These are phyloP conservation scores for Kentomonas sorsogonicus DNA, from an alignment of 208 protist species.

Conservation along the genomic window DNA sequence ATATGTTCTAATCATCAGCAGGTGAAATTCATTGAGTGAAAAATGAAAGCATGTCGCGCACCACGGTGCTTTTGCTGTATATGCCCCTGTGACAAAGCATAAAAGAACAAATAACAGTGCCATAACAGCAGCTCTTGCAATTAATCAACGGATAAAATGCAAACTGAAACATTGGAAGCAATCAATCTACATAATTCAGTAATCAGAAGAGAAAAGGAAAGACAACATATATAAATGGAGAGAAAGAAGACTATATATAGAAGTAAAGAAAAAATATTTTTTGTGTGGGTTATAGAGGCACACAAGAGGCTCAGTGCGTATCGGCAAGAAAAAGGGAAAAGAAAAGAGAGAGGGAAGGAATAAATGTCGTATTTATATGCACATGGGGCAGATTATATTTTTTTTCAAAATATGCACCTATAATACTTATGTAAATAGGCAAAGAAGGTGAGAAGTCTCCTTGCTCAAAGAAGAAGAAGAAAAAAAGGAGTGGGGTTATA, in stretches of 20 bases:
- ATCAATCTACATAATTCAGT: too few species aligned
- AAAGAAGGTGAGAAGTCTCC: not conserved
- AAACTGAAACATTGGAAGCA: too few species aligned
- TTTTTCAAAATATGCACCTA: not conserved
- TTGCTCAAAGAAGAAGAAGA: not conserved
- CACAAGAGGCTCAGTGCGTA: not conserved
- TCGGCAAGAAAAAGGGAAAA: not conserved
- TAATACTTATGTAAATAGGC: not conserved
- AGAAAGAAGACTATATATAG: not conserved
- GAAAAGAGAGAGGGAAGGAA: not conserved
- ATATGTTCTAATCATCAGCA: too few species aligned
- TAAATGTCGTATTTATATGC: not conserved
- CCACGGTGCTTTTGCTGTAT: too few species aligned
- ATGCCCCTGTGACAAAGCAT: too few species aligned
- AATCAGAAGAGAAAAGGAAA: not conserved
- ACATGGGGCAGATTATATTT: not conserved
- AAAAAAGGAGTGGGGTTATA: not conserved
- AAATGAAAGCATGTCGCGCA: too few species aligned
- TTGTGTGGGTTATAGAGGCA: not conserved
- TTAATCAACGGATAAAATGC: too few species aligned
- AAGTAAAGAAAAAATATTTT: not conserved
- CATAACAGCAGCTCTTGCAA: too few species aligned
- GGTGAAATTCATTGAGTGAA: too few species aligned
- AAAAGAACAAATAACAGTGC: too few species aligned
- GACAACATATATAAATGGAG: not conserved